Percentiles rank a stretch among this genome's conserved stretches.
phyloP scores from a whole-genome alignment of 75 land plant genomes.

The Cryptomeria japonica region DNA sequence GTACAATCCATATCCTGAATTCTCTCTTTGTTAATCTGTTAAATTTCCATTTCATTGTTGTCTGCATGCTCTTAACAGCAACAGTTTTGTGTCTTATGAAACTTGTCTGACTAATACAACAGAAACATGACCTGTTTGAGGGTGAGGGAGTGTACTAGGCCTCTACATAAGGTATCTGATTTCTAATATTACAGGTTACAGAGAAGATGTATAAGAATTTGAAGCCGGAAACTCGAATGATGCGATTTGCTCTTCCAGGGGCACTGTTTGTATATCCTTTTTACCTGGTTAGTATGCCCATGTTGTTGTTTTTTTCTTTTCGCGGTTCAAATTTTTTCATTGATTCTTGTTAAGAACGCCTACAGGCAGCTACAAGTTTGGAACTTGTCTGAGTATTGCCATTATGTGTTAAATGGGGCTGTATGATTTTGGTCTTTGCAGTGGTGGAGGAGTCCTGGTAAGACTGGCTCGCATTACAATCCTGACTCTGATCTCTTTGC shows the following conservation, averaged over 20 bases:
- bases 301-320: not conserved
- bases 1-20: not conserved
- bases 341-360: not conserved
- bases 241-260: constrained; percentile 58
- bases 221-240: constrained; percentile 25
- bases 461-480: constrained; percentile 35
- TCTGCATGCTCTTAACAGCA: not conserved
- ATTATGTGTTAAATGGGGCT: not conserved
- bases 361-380: not conserved
- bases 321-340: not conserved
- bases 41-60: not conserved
- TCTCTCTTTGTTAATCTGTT: not conserved
- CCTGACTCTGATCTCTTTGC: constrained; percentile 38
- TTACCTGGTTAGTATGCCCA: constrained; percentile 61
- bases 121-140: not conserved
- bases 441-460: constrained; percentile 41
- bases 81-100: not conserved
- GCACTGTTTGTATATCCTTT: constrained; percentile 74
- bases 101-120: not conserved
- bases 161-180: not conserved
- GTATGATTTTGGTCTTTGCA: not conserved
- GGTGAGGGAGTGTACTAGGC: not conserved
- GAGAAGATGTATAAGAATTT: constrained; percentile 59
- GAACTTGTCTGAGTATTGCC: not conserved
- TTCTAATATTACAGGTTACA: constrained; percentile 44